These are phyloP conservation scores for Lipomyces mesembrius DNA, from an alignment of 805 yeast genomes.

Conservation along the genomic window DNA sequence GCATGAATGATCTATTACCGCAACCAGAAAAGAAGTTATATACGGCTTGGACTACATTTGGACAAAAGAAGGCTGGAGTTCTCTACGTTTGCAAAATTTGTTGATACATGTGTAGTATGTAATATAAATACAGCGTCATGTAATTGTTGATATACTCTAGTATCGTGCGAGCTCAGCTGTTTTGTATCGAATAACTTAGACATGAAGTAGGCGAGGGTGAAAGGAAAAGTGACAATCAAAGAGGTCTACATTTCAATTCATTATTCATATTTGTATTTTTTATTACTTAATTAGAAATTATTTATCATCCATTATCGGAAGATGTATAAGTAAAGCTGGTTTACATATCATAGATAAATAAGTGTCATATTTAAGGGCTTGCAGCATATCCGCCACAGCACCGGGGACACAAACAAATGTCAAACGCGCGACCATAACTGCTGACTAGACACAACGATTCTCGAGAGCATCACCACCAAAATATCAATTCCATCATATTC, in stretches of 20 bases:
- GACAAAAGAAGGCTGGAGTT: not conserved
- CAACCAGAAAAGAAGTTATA: not conserved
- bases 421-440: not conserved
- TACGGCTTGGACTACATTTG: not conserved
- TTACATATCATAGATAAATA: not conserved
- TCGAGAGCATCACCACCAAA: not conserved
- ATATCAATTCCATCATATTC: not conserved
- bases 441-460: not conserved
- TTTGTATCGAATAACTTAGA: not conserved
- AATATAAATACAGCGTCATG: not conserved
- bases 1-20: not conserved
- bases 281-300: too few species aligned
- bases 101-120: not conserved
- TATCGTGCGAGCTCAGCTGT: not conserved
- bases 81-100: not conserved
- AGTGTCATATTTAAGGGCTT: not conserved
- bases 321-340: too few species aligned
- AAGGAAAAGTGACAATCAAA: too few species aligned
- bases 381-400: not conserved
- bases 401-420: not conserved
- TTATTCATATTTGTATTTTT: not conserved
- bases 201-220: not conserved
- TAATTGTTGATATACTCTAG: not conserved
- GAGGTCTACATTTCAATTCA: not conserved
- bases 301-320: too few species aligned